Evolutionary conservation across 1,139 yeast species (phyloP).

Genomic region (Debaryomyces robertsiae): DNA sequence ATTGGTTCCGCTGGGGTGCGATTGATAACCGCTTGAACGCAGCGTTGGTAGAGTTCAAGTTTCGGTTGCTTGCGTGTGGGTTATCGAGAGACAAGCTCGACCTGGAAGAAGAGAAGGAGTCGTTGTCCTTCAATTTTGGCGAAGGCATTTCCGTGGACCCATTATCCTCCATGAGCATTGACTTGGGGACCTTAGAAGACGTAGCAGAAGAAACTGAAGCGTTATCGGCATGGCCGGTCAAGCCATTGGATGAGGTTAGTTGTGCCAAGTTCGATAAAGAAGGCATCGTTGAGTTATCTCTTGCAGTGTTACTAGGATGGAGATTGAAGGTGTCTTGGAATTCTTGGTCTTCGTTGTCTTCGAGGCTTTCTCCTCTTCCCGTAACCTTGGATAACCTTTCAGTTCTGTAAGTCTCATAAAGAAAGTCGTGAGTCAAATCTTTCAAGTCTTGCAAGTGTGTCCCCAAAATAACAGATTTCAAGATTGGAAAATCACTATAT

Average conservation of each 20-base stretch:
- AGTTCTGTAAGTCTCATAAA: constrained; percentile 92
- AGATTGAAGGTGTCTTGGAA: constrained; percentile 37
- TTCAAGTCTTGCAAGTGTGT: constrained; percentile 93
- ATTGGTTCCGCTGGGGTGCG: constrained; percentile 65
- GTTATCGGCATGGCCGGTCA: constrained; percentile 19
- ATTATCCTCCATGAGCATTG: constrained; percentile 42
- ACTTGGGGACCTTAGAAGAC: constrained; percentile 29
- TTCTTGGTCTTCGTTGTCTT: constrained; percentile 28
- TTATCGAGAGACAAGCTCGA: constrained; percentile 33
- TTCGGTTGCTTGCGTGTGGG: constrained; percentile 31
- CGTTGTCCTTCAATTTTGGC: constrained; percentile 32
- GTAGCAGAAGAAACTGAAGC: constrained; percentile 27
- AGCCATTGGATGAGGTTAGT: constrained; percentile 36
- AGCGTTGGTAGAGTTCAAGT: constrained; percentile 42
- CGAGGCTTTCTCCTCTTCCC: constrained; percentile 33
- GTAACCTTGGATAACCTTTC: constrained; percentile 66
- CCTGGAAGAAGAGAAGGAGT: constrained; percentile 35
- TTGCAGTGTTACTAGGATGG: constrained; percentile 13
- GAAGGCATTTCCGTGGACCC: constrained; percentile 27
- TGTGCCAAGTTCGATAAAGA: constrained; percentile 68
- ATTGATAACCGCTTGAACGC: constrained; percentile 59
- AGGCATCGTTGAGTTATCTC: constrained; percentile 43
- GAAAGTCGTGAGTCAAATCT: constrained; percentile 87
- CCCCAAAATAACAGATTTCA: constrained; percentile 81
- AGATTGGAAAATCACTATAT: constrained; percentile 79